Evolutionary conservation across 2,329 filamentous ascomycete genomes (phyloP), one percentile per base, ranked within the genome.

Genomic region (Exserohilum rostratum): DNA sequence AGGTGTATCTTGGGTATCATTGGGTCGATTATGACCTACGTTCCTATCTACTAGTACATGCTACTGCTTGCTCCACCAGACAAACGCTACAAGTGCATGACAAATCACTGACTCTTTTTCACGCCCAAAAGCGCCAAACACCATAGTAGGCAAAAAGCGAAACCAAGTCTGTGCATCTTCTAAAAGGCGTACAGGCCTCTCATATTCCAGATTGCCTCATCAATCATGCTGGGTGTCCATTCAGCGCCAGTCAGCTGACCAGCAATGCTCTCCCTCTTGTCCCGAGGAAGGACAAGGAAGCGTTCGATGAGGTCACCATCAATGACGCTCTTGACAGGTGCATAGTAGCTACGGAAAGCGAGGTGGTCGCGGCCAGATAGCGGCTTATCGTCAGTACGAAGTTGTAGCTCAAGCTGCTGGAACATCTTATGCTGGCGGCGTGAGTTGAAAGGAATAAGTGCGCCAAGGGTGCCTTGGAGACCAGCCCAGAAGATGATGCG

Each of bases 361-460:
- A 99, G 81, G 76, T 99, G 95, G 74, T 99, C 96, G 62, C 96
- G 85, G 37, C 95, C 96, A 17, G 91, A 90, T 42, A 99, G 79
- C 6, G 93, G 93, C 31, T 93, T 84, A 69, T 96, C 93, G 15
- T 71, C 67, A 11, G 85, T 86, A 43, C 93, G 85, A 73, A 99
- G 83, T 70, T 96, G 90, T 70, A 90, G 87, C 78, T 99, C 95
- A 20, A 99, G 82, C 57, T 86, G 91, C 75, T 97, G 93, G 85
- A 99, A 99, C 78, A 99, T 98, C 75, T 98, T 95, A 45, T 96
- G 90, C 68, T 98, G 93, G 71, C 98, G 93, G 33, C 96, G 89
- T 59, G 88, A 89, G 42, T 92, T 81, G 71, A 99, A 98, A 0
- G 96, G 95, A 42, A 99, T 89, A 43, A 99, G 83, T 48, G 96